phyloP scores from a whole-genome alignment of 2,329 filamentous ascomycete species.

The Periconia macrospinosa region DNA sequence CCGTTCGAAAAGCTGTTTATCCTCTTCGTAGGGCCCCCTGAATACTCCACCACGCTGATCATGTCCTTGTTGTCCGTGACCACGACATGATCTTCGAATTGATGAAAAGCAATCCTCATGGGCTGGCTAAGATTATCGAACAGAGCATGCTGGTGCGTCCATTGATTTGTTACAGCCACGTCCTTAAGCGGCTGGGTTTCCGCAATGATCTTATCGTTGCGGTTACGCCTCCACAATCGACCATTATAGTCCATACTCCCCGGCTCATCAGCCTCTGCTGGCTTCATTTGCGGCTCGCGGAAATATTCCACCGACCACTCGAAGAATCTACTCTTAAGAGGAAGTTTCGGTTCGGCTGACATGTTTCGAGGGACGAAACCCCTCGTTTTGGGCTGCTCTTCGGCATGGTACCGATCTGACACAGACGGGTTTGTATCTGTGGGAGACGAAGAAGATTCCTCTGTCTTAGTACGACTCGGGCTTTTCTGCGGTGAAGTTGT shows the following conservation, averaged over 20 bases:
- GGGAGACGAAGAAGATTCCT: conserved; percentile 66
- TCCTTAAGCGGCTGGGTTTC: conserved; percentile 94
- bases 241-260: conserved; percentile 96
- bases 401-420: conserved; percentile 68
- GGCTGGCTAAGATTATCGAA: conserved; percentile 90
- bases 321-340: conserved; percentile 80
- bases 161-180: conserved; percentile 79
- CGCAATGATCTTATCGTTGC: conserved; percentile 88
- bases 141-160: conserved; percentile 81
- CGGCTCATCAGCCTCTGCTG: conserved; percentile 91
- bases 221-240: conserved; percentile 85
- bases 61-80: conserved; percentile 93
- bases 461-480: conserved; percentile 50
- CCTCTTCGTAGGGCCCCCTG: conserved; percentile 58
- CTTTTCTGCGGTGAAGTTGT: conserved; percentile 30
- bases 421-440: conserved; percentile 71
- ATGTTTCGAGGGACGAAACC: conserved; percentile 68
- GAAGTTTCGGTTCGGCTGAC: conserved; percentile 64
- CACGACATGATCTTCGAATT: conserved; percentile 94
- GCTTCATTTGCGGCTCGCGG: conserved; percentile 97
- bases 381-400: conserved; percentile 77
- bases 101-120: conserved; percentile 91
- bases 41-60: conserved; percentile 82
- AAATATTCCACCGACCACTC: conserved; percentile 98
- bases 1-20: conserved; percentile 90